phyloP scores from a whole-genome alignment of 106 monocot species.

The Triglochin maritima region DNA sequence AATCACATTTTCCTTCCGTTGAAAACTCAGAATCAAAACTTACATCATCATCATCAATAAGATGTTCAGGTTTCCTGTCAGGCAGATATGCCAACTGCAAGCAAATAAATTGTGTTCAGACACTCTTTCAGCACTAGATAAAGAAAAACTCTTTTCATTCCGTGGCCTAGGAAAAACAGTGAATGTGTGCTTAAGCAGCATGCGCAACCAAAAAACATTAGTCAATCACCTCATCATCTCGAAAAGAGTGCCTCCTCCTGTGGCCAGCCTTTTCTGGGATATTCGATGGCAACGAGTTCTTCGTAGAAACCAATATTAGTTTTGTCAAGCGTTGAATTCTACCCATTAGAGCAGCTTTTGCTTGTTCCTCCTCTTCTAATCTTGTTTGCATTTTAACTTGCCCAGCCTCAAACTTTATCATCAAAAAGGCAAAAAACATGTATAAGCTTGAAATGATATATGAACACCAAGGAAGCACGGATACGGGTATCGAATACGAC shows the following conservation, averaged over 20 bases:
- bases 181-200: too few relatives aligned
- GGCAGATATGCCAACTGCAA: slow-evolving; percentile 89
- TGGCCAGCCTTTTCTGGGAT: slow-evolving; percentile 43
- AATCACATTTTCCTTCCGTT: slow-evolving; percentile 42
- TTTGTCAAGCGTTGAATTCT: slow-evolving; percentile 92
- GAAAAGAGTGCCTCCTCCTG: slow-evolving; percentile 84
- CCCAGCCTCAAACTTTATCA: slow-evolving; percentile 85
- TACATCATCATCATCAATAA: slow-evolving; percentile 54
- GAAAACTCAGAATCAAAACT: slow-evolving; percentile 76
- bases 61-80: slow-evolving; percentile 60
- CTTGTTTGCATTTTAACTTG: slow-evolving; percentile 94
- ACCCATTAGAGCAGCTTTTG: slow-evolving; percentile 93
- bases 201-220: too few relatives aligned
- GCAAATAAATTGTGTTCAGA: not conserved
- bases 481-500: too few relatives aligned
- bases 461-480: too few relatives aligned
- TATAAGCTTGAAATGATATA: not conserved
- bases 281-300: slow-evolving; percentile 60
- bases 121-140: not conserved
- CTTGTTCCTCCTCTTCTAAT: slow-evolving; percentile 95
- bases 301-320: slow-evolving; percentile 90
- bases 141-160: too few relatives aligned
- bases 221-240: slow-evolving; percentile 75
- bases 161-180: not conserved
- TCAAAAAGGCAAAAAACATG: not conserved